Base-by-base conservation (phyloP, 148 eudicot genomes). In the Bassia scoparia region DNA sequence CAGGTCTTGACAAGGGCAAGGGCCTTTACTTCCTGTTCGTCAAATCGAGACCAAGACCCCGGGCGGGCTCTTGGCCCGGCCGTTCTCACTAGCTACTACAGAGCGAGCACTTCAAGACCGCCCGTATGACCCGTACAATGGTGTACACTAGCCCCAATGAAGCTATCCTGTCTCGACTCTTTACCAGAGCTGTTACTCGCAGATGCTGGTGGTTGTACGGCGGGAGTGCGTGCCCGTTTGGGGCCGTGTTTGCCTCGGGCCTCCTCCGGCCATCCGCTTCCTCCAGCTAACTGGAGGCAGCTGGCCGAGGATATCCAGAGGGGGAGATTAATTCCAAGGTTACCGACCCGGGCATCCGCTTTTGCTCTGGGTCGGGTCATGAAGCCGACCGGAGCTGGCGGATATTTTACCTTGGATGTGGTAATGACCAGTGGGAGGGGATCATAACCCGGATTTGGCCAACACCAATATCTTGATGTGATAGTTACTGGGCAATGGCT, bases 231-330 rank as follows among this genome's bases (percentile, higher is more conserved):
- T 92, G 53, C 88, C 37, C 89, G 96, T 5, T 72, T 92, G 97
- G 97, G 3, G 96, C 97, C 2, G 91, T 92, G 1, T 92, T 92
- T 11, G 97, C 97, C 66, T 89, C 96, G 0, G 93, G 97, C 58
- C 85, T 92, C 7, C 88, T 92, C 54, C 88, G 97, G 97, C 97
- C 74, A 92, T 92, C 75, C 89, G 96, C n/a, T 92, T 92, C 83
- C 91, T 92, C 77, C 96, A 92, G 66, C 86, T 88, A 81, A 90
- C 31, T 92, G 96, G 96, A 65, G 66, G 17, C 72, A 83, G 16
- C 81, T 92, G 33, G 64, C 83, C 29, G 70, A 67, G 12, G 97
- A 92, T 48, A 90, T 92, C 74, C 81, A 38, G 69, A 76, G 12
- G 97, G 97, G 21, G 63, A 76, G 20, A 76, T 92, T 9, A 84